phyloP scores from a whole-genome alignment of 352 stramenopile genomes.

The Phytophthora foliorum region DNA sequence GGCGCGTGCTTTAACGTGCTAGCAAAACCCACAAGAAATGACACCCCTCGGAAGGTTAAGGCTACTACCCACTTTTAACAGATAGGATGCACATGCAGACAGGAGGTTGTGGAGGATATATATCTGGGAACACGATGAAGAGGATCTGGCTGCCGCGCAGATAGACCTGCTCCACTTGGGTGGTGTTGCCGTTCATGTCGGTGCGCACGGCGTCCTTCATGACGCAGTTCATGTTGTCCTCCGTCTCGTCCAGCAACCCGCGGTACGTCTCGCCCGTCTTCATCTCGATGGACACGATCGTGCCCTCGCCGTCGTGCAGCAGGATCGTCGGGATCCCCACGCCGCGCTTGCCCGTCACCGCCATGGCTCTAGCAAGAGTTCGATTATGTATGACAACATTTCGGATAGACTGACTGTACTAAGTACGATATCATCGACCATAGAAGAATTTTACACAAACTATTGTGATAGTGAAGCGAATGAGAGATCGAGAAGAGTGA shows the following conservation, averaged over 20 bases:
- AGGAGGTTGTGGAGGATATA: constrained; percentile 77
- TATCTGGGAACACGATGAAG: constrained; percentile 91
- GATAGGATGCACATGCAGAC: constrained; percentile 11
- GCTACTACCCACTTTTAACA: constrained; percentile 16
- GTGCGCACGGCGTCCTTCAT: constrained; percentile 89
- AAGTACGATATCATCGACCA: constrained; percentile 23
- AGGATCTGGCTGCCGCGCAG: constrained; percentile 88
- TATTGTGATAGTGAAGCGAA: background rate
- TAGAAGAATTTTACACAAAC: background rate
- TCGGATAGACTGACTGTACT: background rate
- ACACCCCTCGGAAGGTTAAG: constrained; percentile 37
- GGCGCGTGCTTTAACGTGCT: constrained; percentile 87
- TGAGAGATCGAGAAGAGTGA: background rate
- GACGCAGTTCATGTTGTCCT: constrained; percentile 94
- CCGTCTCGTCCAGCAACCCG: constrained; percentile 86
- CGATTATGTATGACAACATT: constrained; percentile 21
- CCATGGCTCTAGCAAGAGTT: constrained; percentile 49
- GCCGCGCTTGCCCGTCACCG: constrained; percentile 87
- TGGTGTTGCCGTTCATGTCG: constrained; percentile 84
- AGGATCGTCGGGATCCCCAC: constrained; percentile 89
- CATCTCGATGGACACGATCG: constrained; percentile 91
- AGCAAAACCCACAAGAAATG: constrained; percentile 36
- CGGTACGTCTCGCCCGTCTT: constrained; percentile 89
- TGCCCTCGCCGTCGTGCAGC: constrained; percentile 88
- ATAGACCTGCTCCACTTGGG: constrained; percentile 86